A percentile compares a stretch with the other conserved stretches of the same genome.
phyloP scores from a whole-genome alignment of 306 rosid species.

The Erythrophleum fordii region DNA sequence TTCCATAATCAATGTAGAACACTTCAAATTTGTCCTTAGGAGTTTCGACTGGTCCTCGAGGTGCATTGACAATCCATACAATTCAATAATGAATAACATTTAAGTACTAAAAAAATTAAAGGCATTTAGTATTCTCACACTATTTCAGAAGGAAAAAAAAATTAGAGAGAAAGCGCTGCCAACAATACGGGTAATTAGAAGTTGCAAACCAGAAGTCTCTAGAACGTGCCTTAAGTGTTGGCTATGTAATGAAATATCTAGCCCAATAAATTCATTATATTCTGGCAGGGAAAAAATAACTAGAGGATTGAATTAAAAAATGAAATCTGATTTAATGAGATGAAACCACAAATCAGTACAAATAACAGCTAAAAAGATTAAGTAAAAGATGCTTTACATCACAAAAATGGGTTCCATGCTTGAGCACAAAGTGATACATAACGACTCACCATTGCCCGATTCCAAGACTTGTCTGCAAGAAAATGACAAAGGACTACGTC shows the following conservation, averaged over 20 bases:
- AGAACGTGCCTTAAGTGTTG: not conserved
- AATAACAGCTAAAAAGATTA: not conserved
- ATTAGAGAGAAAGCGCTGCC: too few relatives aligned
- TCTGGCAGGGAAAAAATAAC: not conserved
- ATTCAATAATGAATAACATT: conserved; percentile 25
- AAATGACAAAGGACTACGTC: conserved; percentile 78
- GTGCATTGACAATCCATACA: conserved; percentile 69
- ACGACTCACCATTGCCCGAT: conserved; percentile 85
- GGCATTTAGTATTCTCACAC: not conserved
- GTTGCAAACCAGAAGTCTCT: not conserved
- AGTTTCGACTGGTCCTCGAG: conserved; percentile 78
- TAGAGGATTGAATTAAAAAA: not conserved
- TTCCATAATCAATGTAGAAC: conserved; percentile 84
- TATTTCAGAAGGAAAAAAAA: not conserved
- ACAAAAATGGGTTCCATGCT: conserved; percentile 14
- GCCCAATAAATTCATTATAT: not conserved
- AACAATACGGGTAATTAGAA: too few relatives aligned
- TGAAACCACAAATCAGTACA: conserved; percentile 1
- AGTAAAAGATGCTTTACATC: not conserved
- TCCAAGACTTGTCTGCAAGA: conserved; percentile 78
- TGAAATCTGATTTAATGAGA: not conserved
- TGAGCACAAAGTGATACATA: not conserved
- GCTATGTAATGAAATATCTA: not conserved
- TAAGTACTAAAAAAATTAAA: not conserved
- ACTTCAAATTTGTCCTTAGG: conserved; percentile 72